Percentiles rank a stretch among this genome's conserved stretches.
phyloP scores from a whole-genome alignment of 192 early-diverging fungal genomes.

The Podila epicladia region DNA sequence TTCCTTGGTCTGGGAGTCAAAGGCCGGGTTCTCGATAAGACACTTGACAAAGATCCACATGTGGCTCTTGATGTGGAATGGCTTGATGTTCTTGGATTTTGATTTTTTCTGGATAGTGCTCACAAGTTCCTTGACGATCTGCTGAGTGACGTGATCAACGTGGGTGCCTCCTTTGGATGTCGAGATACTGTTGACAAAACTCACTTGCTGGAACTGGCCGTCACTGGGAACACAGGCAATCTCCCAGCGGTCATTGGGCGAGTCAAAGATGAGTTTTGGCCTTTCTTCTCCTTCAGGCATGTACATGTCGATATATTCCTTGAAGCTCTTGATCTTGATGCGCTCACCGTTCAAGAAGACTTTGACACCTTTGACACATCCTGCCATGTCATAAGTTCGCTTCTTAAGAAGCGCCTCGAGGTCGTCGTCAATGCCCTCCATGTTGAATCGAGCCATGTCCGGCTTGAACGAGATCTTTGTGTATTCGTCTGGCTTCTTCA shows the following conservation, averaged over 20 bases:
- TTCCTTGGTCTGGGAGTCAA: slow-evolving; percentile 99
- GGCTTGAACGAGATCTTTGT: slow-evolving; percentile 96
- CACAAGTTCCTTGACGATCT: slow-evolving; percentile 77
- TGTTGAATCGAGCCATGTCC: slow-evolving; percentile 91
- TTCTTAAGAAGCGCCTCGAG: slow-evolving; percentile 89
- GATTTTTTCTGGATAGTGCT: slow-evolving; percentile 80
- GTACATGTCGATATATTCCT: slow-evolving; percentile 91
- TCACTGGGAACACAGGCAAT: slow-evolving; percentile 91
- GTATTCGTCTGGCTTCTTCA: slow-evolving; percentile 78
- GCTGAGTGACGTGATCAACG: slow-evolving; percentile 83
- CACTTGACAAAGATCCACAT: slow-evolving; percentile 96
- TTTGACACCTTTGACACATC: slow-evolving; percentile 82
- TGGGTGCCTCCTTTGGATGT: slow-evolving; percentile 95
- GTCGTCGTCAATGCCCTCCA: slow-evolving; percentile 87
- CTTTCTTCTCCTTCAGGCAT: slow-evolving; percentile 50
- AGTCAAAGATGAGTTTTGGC: slow-evolving; percentile 75
- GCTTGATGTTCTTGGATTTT: slow-evolving; percentile 75
- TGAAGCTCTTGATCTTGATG: slow-evolving; percentile 89
- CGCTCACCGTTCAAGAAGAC: slow-evolving; percentile 87
- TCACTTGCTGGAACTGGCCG: slow-evolving; percentile 95
- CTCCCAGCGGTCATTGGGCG: slow-evolving; percentile 89
- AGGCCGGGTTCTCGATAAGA: slow-evolving; percentile 92
- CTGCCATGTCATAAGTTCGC: slow-evolving; percentile 94
- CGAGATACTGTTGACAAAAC: slow-evolving; percentile 98
- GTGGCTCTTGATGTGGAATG: slow-evolving; percentile 88